These are phyloP conservation scores for Hortiboletus campestris DNA, from an alignment of 768 basidiomycete species.

Conservation along the genomic window DNA sequence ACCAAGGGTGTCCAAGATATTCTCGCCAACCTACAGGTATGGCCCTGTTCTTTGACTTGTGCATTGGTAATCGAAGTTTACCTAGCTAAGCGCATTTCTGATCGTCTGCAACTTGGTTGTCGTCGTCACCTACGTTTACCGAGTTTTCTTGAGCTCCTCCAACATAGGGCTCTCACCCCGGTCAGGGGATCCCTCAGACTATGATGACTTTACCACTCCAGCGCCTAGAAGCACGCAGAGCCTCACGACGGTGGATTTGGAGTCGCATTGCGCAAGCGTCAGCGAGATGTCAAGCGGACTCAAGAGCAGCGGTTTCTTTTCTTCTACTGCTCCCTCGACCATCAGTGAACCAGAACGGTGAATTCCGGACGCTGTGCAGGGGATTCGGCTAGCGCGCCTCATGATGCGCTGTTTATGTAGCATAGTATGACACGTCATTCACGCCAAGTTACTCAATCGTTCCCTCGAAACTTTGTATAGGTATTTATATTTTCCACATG, in stretches of 20 bases:
- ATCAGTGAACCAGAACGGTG: too few species aligned
- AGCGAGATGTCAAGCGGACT: neutral
- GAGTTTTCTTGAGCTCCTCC: neutral
- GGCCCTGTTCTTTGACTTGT: too few species aligned
- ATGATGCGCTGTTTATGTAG: neutral
- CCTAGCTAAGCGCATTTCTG: neutral
- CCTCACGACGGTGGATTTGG: constrained; percentile 11
- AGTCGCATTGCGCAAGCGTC: neutral
- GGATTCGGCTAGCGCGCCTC: neutral
- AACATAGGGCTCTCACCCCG: neutral
- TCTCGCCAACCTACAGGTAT: neutral
- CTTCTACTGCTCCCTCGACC: neutral
- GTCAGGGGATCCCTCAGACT: neutral
- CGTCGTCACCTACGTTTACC: constrained; percentile 14
- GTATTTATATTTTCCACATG: too few species aligned
- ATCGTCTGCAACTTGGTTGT: constrained; percentile 15
- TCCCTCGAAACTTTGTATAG: too few species aligned
- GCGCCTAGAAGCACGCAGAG: neutral
- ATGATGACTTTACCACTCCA: constrained; percentile 15
- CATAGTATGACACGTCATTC: neutral
- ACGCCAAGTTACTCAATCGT: too few species aligned
- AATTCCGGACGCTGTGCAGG: neutral
- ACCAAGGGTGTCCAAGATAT: neutral
- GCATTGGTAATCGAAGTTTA: neutral
- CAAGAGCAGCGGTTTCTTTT: neutral